These are phyloP conservation scores for Lactifluus rugatus DNA, from an alignment of 768 basidiomycete species.

Conservation along the genomic window DNA sequence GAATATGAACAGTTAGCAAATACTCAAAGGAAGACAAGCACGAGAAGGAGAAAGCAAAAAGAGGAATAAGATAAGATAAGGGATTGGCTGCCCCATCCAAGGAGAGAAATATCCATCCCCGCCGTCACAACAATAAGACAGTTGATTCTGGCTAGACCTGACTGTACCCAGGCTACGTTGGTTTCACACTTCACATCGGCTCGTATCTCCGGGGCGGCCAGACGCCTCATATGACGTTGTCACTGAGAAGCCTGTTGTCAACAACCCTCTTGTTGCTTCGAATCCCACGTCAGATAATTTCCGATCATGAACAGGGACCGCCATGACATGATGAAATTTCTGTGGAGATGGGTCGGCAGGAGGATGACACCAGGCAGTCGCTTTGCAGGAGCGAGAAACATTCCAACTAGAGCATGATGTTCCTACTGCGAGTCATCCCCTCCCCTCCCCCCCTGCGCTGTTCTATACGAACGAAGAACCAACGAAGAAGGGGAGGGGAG, in stretches of 20 bases:
- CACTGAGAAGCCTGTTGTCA: constrained; percentile 1
- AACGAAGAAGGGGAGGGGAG: background rate
- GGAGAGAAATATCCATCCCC: background rate
- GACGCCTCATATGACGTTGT: background rate
- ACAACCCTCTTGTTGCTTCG: background rate
- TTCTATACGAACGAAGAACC: background rate
- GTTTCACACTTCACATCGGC: background rate
- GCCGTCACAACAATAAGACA: background rate
- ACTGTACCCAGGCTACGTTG: background rate
- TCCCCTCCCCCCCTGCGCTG: background rate
- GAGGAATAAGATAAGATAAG: background rate
- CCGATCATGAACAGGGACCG: constrained; percentile 2
- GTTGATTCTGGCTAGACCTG: background rate
- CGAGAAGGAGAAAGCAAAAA: background rate
- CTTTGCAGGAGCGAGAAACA: background rate
- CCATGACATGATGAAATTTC: background rate
- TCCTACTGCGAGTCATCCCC: background rate
- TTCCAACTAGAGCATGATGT: background rate
- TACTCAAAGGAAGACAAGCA: background rate
- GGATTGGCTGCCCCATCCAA: background rate
- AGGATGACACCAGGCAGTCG: background rate
- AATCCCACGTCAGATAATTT: constrained; percentile 10
- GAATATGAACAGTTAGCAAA: background rate
- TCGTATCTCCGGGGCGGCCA: constrained; percentile 3
- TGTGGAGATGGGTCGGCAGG: background rate